Base-by-base conservation (phyloP, 805 yeast species). In the Suhomyces sp. region DNA sequence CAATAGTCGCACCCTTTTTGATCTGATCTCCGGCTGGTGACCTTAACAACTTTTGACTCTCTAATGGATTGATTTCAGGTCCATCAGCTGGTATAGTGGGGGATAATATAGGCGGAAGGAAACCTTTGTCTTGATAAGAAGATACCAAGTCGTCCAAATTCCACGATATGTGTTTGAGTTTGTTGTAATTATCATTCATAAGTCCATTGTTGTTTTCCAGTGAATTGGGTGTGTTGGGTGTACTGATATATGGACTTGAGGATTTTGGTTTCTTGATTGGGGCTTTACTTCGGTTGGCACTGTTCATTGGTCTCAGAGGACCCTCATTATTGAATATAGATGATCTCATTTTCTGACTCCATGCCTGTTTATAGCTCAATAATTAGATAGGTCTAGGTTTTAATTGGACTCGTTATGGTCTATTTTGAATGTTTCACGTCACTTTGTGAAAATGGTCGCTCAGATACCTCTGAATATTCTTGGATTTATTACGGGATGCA, bases 81-180 rank as follows among this genome's bases (percentile, higher is more conserved):
- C 38, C 26, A 17, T 44, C 23, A 2, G 9, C 63, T 2, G 78
- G 79, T 5, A 75, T 55, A 1, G 74, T 68, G 1, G 79, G 79
- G 6, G 77, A 72, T 24, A 75, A 61, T 6, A 68, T 69, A 0
- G 73, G 70, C 5, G 79, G 79, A 44, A 75, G 63, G 2, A 48
- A 29, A 2, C 74, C 74, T 6, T 60, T 56, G 5, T 71, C 70
- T 12, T 66, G 62, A 57, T 73, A 75, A 26, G 70, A 61, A 33
- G 60, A 23, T 29, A 74, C 52, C 65, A 75, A 62, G 19, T 74
- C 78, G 46, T 75, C 77, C 47, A 75, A 55, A 54, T 72, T 73
- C 79, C 79, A 72, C 6, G 64, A 47, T 6, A 57, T 40, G 26
- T 47, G 52, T 26, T 48, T 48, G 23, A 48, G 44, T 26, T 48